Evolutionary conservation across 225 moss, liverwort and hornwort genomes (phyloP), one percentile per base, ranked within the genome.

Genomic region (Straminergon stramineum): DNA sequence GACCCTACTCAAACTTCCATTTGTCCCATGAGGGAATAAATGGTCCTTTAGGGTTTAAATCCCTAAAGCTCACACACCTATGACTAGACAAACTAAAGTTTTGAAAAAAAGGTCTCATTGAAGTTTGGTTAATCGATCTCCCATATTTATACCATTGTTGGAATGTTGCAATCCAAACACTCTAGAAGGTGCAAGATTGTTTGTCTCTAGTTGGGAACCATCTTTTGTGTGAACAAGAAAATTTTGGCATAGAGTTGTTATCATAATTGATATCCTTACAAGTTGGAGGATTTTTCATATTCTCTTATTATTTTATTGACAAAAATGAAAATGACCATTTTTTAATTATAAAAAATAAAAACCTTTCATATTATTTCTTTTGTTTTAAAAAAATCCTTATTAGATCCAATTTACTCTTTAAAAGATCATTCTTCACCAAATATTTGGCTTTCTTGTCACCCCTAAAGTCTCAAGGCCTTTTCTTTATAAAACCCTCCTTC

Each of bases 401-500:
- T 30, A 45, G 2, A 45, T 3, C 17, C 10, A 45, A 28, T 43
- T 41, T 26, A 15, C 5, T 41, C 15, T 73, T 73, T 9, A 26
- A 16, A 15, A 43, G 2, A 73, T 15, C 9, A 27, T 16, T 27
- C 5, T 27, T 27, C 43, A 27, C 24, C 73, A 73, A 73, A 9
- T 43, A 16, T 71, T 43, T 74, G 43, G 1, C 73, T 39, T 4
- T 28, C 0, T n/a, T 28, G 27, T 27, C 15, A 9, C 1, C 3
- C 15, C 8, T 14, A 70, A 24, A 41, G 5, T 39, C 4, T n/a
- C 24, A 14, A 39, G 23, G 23, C 1, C 12, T 23, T 13, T 66
- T 32, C n/a, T 8, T 10, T 65, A 2, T 4, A 0, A 1, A 13
- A n/a, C 7, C 39, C 23, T 8, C 20, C 24, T 14, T 24, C 1